Evolutionary conservation across 2,329 filamentous ascomycete species (phyloP).

Genomic region (Fusarium sp.): DNA sequence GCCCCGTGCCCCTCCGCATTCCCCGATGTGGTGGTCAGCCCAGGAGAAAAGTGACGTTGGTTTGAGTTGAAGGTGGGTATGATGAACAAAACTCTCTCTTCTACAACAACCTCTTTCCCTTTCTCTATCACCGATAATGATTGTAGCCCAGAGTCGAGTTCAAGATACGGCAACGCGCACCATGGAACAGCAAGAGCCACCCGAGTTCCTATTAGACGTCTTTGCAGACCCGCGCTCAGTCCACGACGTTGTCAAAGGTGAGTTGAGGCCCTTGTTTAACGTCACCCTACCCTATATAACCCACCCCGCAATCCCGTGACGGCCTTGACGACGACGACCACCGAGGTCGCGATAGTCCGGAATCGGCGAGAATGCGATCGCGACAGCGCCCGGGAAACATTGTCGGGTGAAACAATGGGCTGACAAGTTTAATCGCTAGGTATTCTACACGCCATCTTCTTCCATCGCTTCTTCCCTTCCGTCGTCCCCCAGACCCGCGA

Average conservation of each 20-base stretch:
- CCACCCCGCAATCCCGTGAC: constrained; percentile 26
- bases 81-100: neutral
- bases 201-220: constrained; percentile 93
- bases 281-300: constrained; percentile 39
- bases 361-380: neutral
- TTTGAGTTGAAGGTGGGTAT: neutral
- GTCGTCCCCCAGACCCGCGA: constrained; percentile 86
- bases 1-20: neutral
- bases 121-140: constrained; percentile 25
- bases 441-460: constrained; percentile 97
- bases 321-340: constrained; percentile 8
- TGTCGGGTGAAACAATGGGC: neutral
- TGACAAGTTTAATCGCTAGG: constrained; percentile 61
- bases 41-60: constrained; percentile 4
- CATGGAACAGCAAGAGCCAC: constrained; percentile 69
- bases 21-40: constrained; percentile 1
- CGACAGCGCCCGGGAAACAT: neutral
- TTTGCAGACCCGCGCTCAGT: constrained; percentile 92
- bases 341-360: neutral
- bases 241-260: constrained; percentile 93
- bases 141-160: constrained; percentile 39
- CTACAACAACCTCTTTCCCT: neutral
- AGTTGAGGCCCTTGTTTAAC: constrained; percentile 11
- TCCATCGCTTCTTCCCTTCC: constrained; percentile 95
- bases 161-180: constrained; percentile 27